Base-by-base conservation (phyloP, 2,329 filamentous ascomycete species). In the Colletotrichum horii region DNA sequence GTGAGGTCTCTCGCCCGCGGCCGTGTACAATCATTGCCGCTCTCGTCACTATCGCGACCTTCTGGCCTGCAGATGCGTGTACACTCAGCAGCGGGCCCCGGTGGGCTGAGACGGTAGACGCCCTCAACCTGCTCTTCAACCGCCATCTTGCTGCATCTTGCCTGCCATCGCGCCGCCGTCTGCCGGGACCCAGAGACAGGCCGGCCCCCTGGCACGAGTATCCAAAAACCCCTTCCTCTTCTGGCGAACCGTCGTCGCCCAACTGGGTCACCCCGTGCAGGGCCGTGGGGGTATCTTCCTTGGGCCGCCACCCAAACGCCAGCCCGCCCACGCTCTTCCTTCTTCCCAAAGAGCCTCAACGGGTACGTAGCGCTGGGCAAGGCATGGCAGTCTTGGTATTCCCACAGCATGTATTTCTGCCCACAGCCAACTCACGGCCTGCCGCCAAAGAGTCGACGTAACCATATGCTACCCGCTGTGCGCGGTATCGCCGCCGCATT, bases 91-190 rank as follows among this genome's bases (percentile, higher is more conserved):
- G 28, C 28, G 24, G 16, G 28, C 24, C 36, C 64, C n/a, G 28
- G 28, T 19, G 30, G 66, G 32, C 72, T 72, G 72, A 75, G 68
- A 71, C 68, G 61, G 68, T 62, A 75, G 52, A 66, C 72, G 69
- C 68, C 62, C 70, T 68, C 56, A n/a, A 22, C 43, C 52, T 55
- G 34, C 32, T 24, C 48, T 52, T 65, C 72, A 84, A 77, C 16
- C 74, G 78, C 60, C 79, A 81, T 79, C 79, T 81, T 74, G 81
- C 82, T 74, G 30, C 43, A 52, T 52, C 70, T 83, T 60, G 81
- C 80, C 65, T 83, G 43, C 43, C 43, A 52, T 52, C 43, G 43
- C 43, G 71, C 82, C 82, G 70, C 80, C 80, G 58, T 82, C 83
- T 9, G 68, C 72, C 30, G 38, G 43, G 61, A 64, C 28, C 67